A percentile compares a stretch with the other conserved stretches of the same genome.
These are phyloP conservation scores for Iberis pinnata DNA, from an alignment of 345 rosid genomes.

Conservation along the genomic window DNA sequence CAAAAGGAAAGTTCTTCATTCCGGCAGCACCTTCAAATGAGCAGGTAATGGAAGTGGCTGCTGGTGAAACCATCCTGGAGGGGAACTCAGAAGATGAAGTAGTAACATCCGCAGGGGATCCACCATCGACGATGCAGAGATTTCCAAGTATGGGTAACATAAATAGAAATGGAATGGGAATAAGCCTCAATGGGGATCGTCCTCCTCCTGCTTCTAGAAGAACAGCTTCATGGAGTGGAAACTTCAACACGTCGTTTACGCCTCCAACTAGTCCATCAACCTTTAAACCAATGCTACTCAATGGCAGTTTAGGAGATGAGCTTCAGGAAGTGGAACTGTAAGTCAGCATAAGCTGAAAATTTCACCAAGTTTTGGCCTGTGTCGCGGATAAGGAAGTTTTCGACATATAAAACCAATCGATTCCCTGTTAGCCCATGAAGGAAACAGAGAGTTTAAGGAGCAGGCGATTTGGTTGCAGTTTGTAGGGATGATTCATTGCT, in stretches of 20 bases:
- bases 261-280: slow-evolving; percentile 27
- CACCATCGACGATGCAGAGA: slow-evolving; percentile 46
- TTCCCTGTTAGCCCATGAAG: too few species aligned
- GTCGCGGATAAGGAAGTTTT: background rate
- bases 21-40: slow-evolving; percentile 52
- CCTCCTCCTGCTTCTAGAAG: slow-evolving; percentile 39
- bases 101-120: slow-evolving; percentile 18
- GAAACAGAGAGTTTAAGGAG: background rate
- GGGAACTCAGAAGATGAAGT: slow-evolving; percentile 27
- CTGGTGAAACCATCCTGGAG: slow-evolving; percentile 43
- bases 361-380: background rate
- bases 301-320: slow-evolving; percentile 60
- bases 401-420: background rate
- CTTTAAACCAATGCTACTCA: slow-evolving; percentile 28
- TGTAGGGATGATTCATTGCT: slow-evolving; percentile 12
- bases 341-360: slow-evolving; percentile 9
- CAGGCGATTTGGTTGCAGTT: background rate
- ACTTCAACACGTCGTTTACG: slow-evolving; percentile 35
- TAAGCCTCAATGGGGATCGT: slow-evolving; percentile 25
- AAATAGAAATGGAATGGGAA: slow-evolving; percentile 23
- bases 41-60: slow-evolving; percentile 38
- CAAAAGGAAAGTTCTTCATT: slow-evolving; percentile 76
- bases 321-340: slow-evolving; percentile 93
- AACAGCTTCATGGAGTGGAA: slow-evolving; percentile 90
- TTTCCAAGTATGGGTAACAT: slow-evolving; percentile 70